These are phyloP conservation scores for Tolypocladium paradoxum DNA, from an alignment of 2,329 filamentous ascomycete species.

Conservation along the genomic window DNA sequence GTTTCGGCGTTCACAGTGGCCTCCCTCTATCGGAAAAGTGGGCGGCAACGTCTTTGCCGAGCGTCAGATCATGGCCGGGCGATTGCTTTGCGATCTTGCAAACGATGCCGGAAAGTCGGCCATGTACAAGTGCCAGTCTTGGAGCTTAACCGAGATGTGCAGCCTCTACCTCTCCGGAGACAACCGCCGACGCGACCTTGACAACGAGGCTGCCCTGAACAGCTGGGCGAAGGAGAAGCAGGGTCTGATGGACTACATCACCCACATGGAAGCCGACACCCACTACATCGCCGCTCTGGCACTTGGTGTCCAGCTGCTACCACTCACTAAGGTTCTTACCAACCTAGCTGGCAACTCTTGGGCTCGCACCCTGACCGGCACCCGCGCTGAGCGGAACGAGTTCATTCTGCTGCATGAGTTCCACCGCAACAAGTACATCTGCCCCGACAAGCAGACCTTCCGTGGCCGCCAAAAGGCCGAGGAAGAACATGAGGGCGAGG, in stretches of 20 bases:
- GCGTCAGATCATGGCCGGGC: constrained; percentile 77
- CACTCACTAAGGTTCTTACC: constrained; percentile 87
- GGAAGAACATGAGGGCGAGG: constrained; percentile 62
- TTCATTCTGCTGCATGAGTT: constrained; percentile 99
- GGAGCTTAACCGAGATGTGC: constrained; percentile 97
- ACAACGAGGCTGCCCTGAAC: constrained; percentile 78
- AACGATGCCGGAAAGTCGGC: constrained; percentile 96
- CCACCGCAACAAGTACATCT: constrained; percentile 93
- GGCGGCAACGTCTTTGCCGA: constrained; percentile 90
- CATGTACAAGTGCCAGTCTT: constrained; percentile 95
- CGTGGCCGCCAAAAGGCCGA: constrained; percentile 63
- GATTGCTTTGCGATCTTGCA: constrained; percentile 83
- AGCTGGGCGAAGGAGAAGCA: constrained; percentile 70
- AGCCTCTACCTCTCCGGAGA: constrained; percentile 70
- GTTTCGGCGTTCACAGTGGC: constrained; percentile 76
- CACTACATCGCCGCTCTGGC: constrained; percentile 91
- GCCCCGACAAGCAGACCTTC: constrained; percentile 84
- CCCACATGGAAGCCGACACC: constrained; percentile 89
- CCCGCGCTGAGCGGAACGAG: constrained; percentile 93
- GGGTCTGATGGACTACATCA: constrained; percentile 86
- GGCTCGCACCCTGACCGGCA: constrained; percentile 91
- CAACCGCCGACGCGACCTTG: constrained; percentile 68
- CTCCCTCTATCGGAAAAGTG: constrained; percentile 71
- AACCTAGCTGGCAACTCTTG: constrained; percentile 97
- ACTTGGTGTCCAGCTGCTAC: constrained; percentile 80